Evolutionary conservation across 441 rosid genomes (phyloP).

Genomic region (Hypseocharis bilobata): DNA sequence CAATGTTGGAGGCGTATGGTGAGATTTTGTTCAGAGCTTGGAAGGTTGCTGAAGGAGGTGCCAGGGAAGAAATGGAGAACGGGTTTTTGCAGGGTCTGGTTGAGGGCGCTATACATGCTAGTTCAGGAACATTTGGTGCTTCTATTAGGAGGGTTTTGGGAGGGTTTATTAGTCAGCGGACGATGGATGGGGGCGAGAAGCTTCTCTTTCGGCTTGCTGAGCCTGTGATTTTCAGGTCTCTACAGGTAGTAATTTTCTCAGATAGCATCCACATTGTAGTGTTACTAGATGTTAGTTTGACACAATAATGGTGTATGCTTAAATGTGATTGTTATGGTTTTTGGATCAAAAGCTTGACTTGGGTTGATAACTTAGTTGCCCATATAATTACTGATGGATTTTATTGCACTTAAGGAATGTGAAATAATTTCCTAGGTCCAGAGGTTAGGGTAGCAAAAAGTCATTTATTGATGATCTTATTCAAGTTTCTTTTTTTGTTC

Average conservation of each 20-base stretch:
- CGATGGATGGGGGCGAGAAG: conserved; percentile 72
- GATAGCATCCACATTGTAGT: neutral
- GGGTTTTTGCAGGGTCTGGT: conserved; percentile 63
- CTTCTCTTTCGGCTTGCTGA: conserved; percentile 68
- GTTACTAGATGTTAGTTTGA: neutral
- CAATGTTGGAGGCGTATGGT: conserved; percentile 76
- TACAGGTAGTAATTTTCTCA: conserved; percentile 45
- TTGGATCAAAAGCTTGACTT: neutral
- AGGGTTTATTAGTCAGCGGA: conserved; percentile 60
- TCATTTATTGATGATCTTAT: neutral
- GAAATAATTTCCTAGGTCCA: neutral
- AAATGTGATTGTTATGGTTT: neutral
- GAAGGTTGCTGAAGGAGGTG: conserved; percentile 54
- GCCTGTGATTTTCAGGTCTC: conserved; percentile 78
- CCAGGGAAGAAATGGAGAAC: conserved; percentile 57
- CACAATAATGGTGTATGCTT: neutral
- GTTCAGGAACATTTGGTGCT: conserved; percentile 43
- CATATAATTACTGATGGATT: neutral
- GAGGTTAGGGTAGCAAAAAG: neutral
- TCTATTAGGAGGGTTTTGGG: conserved; percentile 76
- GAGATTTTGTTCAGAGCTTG: conserved; percentile 65
- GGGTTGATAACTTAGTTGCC: neutral
- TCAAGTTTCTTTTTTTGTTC: conserved; percentile 3
- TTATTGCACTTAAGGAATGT: neutral
- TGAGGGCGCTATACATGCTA: conserved; percentile 63